Evolutionary conservation across 2,329 filamentous ascomycete genomes (phyloP), one percentile per base, ranked within the genome.

Genomic region (Lachnellula arida): DNA sequence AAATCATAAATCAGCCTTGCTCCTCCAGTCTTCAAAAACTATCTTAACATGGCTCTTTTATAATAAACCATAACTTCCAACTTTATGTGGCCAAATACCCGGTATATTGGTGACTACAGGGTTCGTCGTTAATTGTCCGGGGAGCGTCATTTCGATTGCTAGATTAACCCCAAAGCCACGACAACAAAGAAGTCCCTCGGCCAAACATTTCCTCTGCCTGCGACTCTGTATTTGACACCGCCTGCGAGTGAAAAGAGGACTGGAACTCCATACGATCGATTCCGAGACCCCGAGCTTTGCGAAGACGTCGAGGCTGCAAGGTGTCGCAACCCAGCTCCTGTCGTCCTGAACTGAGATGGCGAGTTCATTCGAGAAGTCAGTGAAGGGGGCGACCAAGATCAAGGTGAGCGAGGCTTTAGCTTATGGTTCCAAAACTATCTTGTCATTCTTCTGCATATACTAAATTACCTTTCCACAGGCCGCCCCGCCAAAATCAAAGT

Each of bases 371-470:
- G 94, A 99, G 80, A 99, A 97, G 81, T 96, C 92, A 66, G 94
- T 99, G 71, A 97, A 97, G 80, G 94, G 93, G 76, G 93, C 90
- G 67, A 97, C 93, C 68, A 97, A 97, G 80, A 90, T 96, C 72
- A 97, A 97, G 85, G 91, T 92, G 68, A 73, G 73, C 7, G 32
- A n/a, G 11, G 15, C 17, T 25, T 14, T 12, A 17, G 19, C n/a
- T 6, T 42, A 34, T 44, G 4, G 12, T 14, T 35, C 19, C 19
- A 17, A 19, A 34, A 15, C 11, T 28, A 43, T 15, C 28, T 44
- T 51, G 37, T 17, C 12, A 22, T 55, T 42, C 12, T 49, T 23
- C 40, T 39, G 34, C 46, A 43, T 17, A 39, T 58, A 49, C 54
- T 63, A 54, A 63, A 54, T 19, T 46, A 25, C 50, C 43, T 50